Conservation (phyloP, 108 stramenopile species). For the Nitzschia putrida region DNA sequence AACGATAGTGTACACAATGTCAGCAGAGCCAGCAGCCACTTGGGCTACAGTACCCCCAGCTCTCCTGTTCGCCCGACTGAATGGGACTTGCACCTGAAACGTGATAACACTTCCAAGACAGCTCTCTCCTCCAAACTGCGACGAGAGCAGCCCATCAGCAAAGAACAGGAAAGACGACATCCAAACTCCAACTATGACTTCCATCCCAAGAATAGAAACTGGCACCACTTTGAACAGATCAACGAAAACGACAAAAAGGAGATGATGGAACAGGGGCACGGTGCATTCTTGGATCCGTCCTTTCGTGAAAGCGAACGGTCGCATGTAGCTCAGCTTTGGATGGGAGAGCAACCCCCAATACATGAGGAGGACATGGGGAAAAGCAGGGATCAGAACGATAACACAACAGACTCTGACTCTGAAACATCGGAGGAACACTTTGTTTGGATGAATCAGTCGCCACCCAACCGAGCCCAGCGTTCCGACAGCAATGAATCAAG, state of each 20-base stretch:
- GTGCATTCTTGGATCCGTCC: not conserved
- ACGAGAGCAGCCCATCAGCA: slow-evolving; percentile 1
- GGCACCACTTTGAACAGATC: slow-evolving; percentile 64
- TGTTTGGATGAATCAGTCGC: slow-evolving; percentile 27
- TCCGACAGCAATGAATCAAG: not conserved
- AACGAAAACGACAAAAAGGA: slow-evolving; percentile 29
- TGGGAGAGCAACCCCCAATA: no score
- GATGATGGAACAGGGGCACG: not conserved
- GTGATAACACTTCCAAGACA: not conserved
- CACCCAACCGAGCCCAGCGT: slow-evolving; percentile 1
- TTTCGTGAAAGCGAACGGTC: slow-evolving; percentile 3
- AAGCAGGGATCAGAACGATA: no score
- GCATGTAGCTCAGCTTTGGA: no score
- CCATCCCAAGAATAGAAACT: slow-evolving; percentile 66
- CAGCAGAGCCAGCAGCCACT: not conserved
- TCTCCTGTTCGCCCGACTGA: not conserved
- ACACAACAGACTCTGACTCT: not conserved
- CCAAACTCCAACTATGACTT: slow-evolving; percentile 44
- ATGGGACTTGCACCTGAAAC: slow-evolving; percentile 5
- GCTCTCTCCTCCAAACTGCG: not conserved
- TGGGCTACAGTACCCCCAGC: not conserved
- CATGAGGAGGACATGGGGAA: no score
- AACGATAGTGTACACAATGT: not conserved
- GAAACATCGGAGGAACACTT: slow-evolving; percentile 22
- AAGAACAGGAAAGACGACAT: not conserved